Percentiles rank a stretch among this genome's conserved stretches.
phyloP scores from a whole-genome alignment of 1,284 basidiomycete genomes.

The Anthracocystis setariae region DNA sequence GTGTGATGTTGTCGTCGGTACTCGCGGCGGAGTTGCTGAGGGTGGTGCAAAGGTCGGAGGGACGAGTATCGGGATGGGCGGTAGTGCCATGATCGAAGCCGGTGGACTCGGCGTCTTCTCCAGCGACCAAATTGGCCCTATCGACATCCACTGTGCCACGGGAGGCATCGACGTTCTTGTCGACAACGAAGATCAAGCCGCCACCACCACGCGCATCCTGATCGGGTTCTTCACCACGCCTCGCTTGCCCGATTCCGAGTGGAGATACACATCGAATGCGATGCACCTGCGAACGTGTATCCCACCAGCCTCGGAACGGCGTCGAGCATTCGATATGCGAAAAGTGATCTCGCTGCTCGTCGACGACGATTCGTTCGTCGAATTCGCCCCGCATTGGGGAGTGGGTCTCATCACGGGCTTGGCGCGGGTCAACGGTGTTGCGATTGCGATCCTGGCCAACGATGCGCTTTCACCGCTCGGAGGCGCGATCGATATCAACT shows the following conservation, averaged over 20 bases:
- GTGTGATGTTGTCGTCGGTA: conserved; percentile 51
- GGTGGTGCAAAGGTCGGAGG: conserved; percentile 1
- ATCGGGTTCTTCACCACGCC: conserved; percentile 39
- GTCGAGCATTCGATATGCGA: conserved; percentile 51
- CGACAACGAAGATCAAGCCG: conserved; percentile 32
- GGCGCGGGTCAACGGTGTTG: conserved; percentile 26
- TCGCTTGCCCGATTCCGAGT: conserved; percentile 8
- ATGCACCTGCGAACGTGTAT: conserved; percentile 32
- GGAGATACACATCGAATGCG: conserved; percentile 25
- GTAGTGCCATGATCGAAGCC: conserved; percentile 54
- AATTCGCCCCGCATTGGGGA: conserved; percentile 43
- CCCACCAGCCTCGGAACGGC: conserved; percentile 25
- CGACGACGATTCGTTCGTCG: conserved; percentile 46
- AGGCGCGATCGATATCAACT: conserved; percentile 49
- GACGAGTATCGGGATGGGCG: conserved; percentile 53
- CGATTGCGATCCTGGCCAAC: conserved; percentile 49
- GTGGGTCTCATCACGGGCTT: conserved; percentile 47
- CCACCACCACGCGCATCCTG: conserved; percentile 17
- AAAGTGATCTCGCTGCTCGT: conserved; percentile 39
- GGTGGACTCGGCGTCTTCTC: conserved; percentile 47
- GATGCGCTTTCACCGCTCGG: conserved; percentile 42
- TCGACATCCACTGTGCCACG: conserved; percentile 27
- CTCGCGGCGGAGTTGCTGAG: conserved; percentile 22
- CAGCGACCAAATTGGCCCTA: conserved; percentile 46
- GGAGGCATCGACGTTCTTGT: conserved; percentile 53